Base-by-base conservation (phyloP, 352 stramenopile species). In the Phytophthora hybrid region DNA sequence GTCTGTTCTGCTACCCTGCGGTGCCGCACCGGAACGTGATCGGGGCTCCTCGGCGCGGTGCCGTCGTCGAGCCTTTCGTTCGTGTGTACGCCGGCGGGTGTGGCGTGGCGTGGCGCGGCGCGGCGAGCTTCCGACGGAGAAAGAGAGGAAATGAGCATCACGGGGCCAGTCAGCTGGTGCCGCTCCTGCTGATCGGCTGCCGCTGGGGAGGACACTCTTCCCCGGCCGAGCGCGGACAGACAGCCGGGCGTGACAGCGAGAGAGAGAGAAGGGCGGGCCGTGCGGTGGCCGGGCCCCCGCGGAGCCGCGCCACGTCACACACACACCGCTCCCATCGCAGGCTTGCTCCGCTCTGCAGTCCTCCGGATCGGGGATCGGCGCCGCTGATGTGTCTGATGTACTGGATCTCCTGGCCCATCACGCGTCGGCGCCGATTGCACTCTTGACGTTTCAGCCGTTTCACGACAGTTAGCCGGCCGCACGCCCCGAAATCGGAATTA, bases 131-230 rank as follows among this genome's bases (percentile, higher is more conserved):
- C 67, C 47, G 52, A 66, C 62, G 26, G 58, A 47, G 74, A 76
- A 81, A 78, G 74, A 81, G 70, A 65, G 58, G 60, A 81, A 81
- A 81, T 81, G 74, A 81, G 63, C 61, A 76, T 73, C 62, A 78
- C 54, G 65, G 51, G 76, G 66, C 58, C 66, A 81, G 66, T 81
- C 74, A 81, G 74, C 71, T 78, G 74, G 66, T 78, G 69, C 56
- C 65, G 73, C 61, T 76, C 70, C 26, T 72, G 19, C 66, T 81
- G 70, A 78, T 80, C 70, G 62, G 72, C 57, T 64, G 55, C 55
- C 21, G 34, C 41, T 51, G 41, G 49, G 47, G 63, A 76, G 62
- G 74, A 78, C 74, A 76, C 65, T 78, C 70, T 73, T 71, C 63
- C 67, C 52, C 49, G 63, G 49, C 55, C 41, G 37, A 21, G 54